A percentile compares a stretch with the other conserved stretches of the same genome.
phyloP scores from a whole-genome alignment of 768 basidiomycete species.

The Phallus indusiatus region DNA sequence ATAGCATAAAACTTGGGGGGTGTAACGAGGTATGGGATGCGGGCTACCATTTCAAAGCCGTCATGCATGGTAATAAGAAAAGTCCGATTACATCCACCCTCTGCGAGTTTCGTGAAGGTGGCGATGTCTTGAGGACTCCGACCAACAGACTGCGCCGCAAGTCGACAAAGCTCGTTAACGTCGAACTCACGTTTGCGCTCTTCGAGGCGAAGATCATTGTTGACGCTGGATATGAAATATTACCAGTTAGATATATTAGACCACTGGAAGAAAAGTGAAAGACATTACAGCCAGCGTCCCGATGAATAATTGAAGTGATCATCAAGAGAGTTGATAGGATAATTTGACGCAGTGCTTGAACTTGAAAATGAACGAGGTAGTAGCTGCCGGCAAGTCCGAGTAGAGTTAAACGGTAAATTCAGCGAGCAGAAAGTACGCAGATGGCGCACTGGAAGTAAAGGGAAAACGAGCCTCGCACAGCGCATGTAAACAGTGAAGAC shows the following conservation, averaged over 20 bases:
- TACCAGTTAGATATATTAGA: constrained; percentile 5
- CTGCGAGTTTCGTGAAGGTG: constrained; percentile 32
- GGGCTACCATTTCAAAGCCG: constrained; percentile 20
- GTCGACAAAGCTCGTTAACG: constrained; percentile 31
- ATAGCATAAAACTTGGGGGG: constrained; percentile 20
- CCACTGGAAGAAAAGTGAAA: neutral
- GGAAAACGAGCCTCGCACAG: too few species aligned
- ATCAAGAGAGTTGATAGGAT: neutral
- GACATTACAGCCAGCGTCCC: neutral
- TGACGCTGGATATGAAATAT: constrained; percentile 12
- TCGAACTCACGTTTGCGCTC: constrained; percentile 36
- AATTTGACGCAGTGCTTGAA: too few species aligned
- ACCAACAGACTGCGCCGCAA: constrained; percentile 35
- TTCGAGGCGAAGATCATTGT: constrained; percentile 31
- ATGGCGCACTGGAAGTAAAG: too few species aligned
- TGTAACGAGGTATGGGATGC: constrained; percentile 20
- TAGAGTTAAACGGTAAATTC: too few species aligned
- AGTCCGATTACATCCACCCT: constrained; percentile 27
- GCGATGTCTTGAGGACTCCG: constrained; percentile 30
- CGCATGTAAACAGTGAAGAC: too few species aligned
- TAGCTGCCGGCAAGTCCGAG: too few species aligned
- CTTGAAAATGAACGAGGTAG: too few species aligned
- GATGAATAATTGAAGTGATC: neutral
- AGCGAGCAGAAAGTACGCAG: too few species aligned
- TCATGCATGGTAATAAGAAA: constrained; percentile 22